Evolutionary conservation across 1,139 yeast genomes (phyloP).

Genomic region (Magnusiomyces sp.): DNA sequence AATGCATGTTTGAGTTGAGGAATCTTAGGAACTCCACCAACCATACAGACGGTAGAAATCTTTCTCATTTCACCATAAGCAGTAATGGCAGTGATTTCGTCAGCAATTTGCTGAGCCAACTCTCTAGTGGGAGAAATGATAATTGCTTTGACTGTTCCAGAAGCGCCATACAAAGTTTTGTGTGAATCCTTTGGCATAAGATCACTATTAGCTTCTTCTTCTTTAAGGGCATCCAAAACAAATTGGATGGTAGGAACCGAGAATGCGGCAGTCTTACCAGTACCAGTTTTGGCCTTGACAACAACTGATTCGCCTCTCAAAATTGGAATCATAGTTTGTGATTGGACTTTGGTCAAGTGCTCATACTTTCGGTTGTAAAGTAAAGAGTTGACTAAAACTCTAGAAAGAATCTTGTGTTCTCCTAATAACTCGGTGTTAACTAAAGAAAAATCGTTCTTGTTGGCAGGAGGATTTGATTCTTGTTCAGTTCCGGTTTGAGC

Average conservation of each 20-base stretch:
- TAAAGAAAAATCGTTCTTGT: slow-evolving; percentile 24
- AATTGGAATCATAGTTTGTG: slow-evolving; percentile 60
- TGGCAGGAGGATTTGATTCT: slow-evolving; percentile 7
- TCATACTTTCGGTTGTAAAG: slow-evolving; percentile 29
- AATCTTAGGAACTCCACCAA: slow-evolving; percentile 44
- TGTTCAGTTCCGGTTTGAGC: neutral
- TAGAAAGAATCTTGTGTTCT: slow-evolving; percentile 24
- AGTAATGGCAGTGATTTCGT: slow-evolving; percentile 43
- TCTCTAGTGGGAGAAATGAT: slow-evolving; percentile 90
- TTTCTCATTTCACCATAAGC: slow-evolving; percentile 31
- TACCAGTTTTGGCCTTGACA: slow-evolving; percentile 89
- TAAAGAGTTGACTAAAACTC: slow-evolving; percentile 31
- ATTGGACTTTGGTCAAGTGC: slow-evolving; percentile 70
- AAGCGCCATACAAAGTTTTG: slow-evolving; percentile 9
- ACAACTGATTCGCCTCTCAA: slow-evolving; percentile 54
- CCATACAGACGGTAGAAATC: slow-evolving; percentile 35
- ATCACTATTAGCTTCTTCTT: slow-evolving; percentile 19
- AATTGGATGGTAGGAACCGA: slow-evolving; percentile 69
- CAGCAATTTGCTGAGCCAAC: slow-evolving; percentile 74
- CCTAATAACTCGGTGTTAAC: slow-evolving; percentile 27
- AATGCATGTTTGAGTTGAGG: slow-evolving; percentile 33
- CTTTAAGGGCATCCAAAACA: slow-evolving; percentile 32
- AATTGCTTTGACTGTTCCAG: slow-evolving; percentile 39
- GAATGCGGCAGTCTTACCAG: slow-evolving; percentile 90
- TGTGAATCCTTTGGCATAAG: neutral